Evolutionary conservation across 805 yeast species (phyloP).

Genomic region (Candida alai): DNA sequence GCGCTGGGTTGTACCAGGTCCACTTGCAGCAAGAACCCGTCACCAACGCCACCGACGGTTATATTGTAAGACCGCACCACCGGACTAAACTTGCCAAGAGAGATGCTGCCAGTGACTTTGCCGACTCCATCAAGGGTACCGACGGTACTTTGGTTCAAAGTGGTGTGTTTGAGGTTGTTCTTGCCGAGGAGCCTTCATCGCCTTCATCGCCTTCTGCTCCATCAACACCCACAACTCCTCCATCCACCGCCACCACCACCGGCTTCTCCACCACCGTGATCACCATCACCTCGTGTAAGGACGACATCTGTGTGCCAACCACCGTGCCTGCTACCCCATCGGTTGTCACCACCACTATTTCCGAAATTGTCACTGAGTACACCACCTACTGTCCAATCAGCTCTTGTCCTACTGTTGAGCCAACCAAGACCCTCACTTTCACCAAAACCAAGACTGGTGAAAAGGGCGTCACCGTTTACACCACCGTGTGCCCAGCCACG

Average conservation of each 20-base stretch:
- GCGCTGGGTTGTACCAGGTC: constrained; percentile 26
- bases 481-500: constrained; percentile 25
- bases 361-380: constrained; percentile 25
- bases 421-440: constrained; percentile 29
- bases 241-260: constrained; percentile 9
- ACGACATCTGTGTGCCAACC: constrained; percentile 25
- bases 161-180: constrained; percentile 13
- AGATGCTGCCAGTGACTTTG: constrained; percentile 30
- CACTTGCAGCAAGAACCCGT: constrained; percentile 24
- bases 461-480: no score
- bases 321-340: constrained; percentile 28
- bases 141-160: constrained; percentile 21
- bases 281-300: constrained; percentile 28
- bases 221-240: constrained; percentile 3
- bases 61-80: constrained; percentile 35
- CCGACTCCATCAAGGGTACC: constrained; percentile 15
- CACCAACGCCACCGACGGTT: constrained; percentile 37
- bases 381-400: constrained; percentile 37
- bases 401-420: constrained; percentile 14
- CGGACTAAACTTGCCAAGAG: constrained; percentile 21
- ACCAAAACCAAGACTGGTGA: constrained; percentile 32
- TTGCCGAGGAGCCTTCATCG: constrained; percentile 15
- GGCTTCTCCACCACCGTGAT: constrained; percentile 14
- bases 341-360: constrained; percentile 23
- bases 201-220: constrained; percentile 12